Evolutionary conservation across 2,329 filamentous ascomycete genomes (phyloP).

Genomic region (Colletotrichum tropicicola): DNA sequence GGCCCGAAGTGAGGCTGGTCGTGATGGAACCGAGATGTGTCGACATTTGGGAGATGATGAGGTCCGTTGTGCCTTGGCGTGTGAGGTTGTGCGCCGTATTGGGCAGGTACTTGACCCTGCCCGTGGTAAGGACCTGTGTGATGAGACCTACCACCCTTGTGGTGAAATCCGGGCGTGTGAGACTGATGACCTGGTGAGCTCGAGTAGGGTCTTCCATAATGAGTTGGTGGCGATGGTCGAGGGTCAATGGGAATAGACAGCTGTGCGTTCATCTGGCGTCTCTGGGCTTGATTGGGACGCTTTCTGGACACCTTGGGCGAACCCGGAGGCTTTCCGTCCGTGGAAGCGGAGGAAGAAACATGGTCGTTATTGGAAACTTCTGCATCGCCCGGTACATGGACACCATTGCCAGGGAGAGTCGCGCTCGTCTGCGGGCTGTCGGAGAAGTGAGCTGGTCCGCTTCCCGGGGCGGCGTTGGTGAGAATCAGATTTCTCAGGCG

Average conservation of each 20-base stretch:
- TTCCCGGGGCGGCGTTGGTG: slow-evolving; percentile 50
- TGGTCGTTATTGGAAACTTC: background rate
- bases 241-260: slow-evolving; percentile 64
- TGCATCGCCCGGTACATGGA: background rate
- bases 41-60: slow-evolving; percentile 32
- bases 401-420: background rate
- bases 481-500: slow-evolving; percentile 69
- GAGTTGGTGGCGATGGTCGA: slow-evolving; percentile 42
- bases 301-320: slow-evolving; percentile 49
- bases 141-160: background rate
- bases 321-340: slow-evolving; percentile 45
- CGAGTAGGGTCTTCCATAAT: slow-evolving; percentile 39
- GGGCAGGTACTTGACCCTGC: background rate
- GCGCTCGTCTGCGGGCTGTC: slow-evolving; percentile 22
- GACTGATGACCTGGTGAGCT: slow-evolving; percentile 40
- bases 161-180: slow-evolving; percentile 16
- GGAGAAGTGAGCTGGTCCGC: slow-evolving; percentile 31
- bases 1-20: background rate
- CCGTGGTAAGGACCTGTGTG: background rate
- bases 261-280: slow-evolving; percentile 69
- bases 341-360: slow-evolving; percentile 33
- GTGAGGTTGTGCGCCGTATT: slow-evolving; percentile 6
- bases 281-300: slow-evolving; percentile 70
- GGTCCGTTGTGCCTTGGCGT: slow-evolving; percentile 37
- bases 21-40: slow-evolving; percentile 1